Evolutionary conservation across 2,329 filamentous ascomycete species (phyloP).

Genomic region (Claviceps africana): DNA sequence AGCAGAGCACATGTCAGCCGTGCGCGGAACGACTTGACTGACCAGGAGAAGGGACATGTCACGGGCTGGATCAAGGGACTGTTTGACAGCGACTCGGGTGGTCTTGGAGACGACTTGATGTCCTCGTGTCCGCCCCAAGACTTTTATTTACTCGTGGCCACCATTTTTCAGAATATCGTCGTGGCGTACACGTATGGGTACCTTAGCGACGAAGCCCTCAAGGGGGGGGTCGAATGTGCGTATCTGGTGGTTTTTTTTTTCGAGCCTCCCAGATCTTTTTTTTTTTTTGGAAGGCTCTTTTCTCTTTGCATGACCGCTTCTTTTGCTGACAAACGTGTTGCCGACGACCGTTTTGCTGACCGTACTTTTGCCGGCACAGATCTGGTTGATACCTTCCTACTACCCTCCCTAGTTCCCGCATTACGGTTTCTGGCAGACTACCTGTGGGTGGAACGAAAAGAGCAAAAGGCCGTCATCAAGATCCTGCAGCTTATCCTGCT

Average conservation of each 20-base stretch:
- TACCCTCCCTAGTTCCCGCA: constrained; percentile 65
- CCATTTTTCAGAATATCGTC: constrained; percentile 62
- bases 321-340: too few species aligned
- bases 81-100: constrained; percentile 59
- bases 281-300: neutral
- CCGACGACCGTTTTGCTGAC: neutral
- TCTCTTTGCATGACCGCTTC: neutral
- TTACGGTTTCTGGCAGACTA: constrained; percentile 58
- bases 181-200: constrained; percentile 52
- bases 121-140: constrained; percentile 69
- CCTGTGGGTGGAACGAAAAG: constrained; percentile 51
- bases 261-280: neutral
- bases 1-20: constrained; percentile 43
- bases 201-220: constrained; percentile 55
- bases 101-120: constrained; percentile 68
- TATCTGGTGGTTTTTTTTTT: constrained; percentile 4
- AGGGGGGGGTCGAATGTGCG: constrained; percentile 63
- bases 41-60: constrained; percentile 51
- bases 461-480: constrained; percentile 55
- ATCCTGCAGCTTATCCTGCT: constrained; percentile 60
- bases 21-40: constrained; percentile 44
- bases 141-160: constrained; percentile 66
- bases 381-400: constrained; percentile 62
- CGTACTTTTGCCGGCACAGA: constrained; percentile 28
- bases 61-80: constrained; percentile 65